These are phyloP conservation scores for Amylostereum areolatum DNA, from an alignment of 1,284 basidiomycete genomes.

Conservation along the genomic window DNA sequence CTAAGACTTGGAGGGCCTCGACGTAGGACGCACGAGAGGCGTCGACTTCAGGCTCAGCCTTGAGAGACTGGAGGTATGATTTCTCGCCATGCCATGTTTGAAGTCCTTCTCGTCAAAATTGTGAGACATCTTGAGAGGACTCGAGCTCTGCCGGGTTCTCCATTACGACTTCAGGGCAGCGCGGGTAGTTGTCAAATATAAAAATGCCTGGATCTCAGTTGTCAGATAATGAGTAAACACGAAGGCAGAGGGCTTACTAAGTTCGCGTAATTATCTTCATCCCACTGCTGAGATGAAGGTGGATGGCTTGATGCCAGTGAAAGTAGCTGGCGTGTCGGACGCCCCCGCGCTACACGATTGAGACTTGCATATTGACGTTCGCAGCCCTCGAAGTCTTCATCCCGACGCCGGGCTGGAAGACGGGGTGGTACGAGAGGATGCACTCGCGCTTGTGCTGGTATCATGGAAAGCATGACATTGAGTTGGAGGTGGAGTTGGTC, in stretches of 20 bases:
- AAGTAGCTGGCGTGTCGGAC: slow-evolving; percentile 19
- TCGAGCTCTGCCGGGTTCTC: neutral
- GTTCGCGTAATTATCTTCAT: slow-evolving; percentile 19
- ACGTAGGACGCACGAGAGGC: no score
- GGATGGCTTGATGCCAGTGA: slow-evolving; percentile 18
- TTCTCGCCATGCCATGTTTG: slow-evolving; percentile 12
- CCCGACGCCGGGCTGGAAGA: slow-evolving; percentile 17
- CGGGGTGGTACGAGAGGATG: slow-evolving; percentile 19
- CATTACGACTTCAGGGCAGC: no score
- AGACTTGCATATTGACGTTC: slow-evolving; percentile 21
- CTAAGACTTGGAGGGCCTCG: no score
- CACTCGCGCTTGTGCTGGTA: slow-evolving; percentile 21
- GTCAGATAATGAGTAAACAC: no score
- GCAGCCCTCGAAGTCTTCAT: slow-evolving; percentile 22
- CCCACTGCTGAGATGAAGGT: slow-evolving; percentile 21
- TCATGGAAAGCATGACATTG: slow-evolving; percentile 19
- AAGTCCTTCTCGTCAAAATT: slow-evolving; percentile 4
- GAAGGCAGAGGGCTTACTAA: slow-evolving; percentile 19
- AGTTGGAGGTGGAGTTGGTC: neutral
- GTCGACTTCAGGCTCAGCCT: slow-evolving; percentile 13
- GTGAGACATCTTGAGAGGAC: neutral
- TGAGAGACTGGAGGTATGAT: slow-evolving; percentile 10
- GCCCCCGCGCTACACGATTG: slow-evolving; percentile 16
- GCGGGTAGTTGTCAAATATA: slow-evolving; percentile 14
- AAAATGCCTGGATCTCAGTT: slow-evolving; percentile 15